Evolutionary conservation across 2,329 filamentous ascomycete genomes (phyloP), one percentile per base, ranked within the genome.

Genomic region (Neurospora sp.): DNA sequence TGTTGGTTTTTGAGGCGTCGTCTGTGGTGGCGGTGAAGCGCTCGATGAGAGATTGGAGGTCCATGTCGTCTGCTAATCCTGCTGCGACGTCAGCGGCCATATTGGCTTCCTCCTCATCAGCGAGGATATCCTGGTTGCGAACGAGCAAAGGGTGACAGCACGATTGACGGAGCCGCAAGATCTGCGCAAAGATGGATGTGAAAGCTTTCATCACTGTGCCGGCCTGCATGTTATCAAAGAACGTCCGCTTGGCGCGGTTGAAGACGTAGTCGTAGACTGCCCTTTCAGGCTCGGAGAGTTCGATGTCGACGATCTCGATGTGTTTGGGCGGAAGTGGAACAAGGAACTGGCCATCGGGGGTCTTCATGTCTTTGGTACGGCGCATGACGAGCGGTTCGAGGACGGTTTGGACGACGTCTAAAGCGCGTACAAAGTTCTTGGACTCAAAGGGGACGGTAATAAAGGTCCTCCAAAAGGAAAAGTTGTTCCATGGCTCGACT

Each of bases 381-480:
- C 96, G 88, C 79, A 99, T 89, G 9, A 99, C 96, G n/a, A 99
- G 82, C 8, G 96, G 96, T 78, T 99, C 96, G 5, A 99, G 82
- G 0, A 99, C 95, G 0, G 95, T 99, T 78, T 99, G 96, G 1
- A 99, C 96, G 1, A 99, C 96, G 77, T 98, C 96, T 8, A 99
- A 84, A 0, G 96, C 96, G 4, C 94, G 90, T 74, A 97, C 89
- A 77, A 97, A 97, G 73, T 99, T 92, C 74, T 96, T 96, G 0
- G 93, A 95, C 79, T 99, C 96, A 73, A 99, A 99, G 0, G 96
- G 96, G 1, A 97, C 90, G 0, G 96, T 99, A 77, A 99, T 98
- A 78, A 99, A 99, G 0, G 96, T 98, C 78, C 94, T 94, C 96
- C 96, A 99, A 81, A 97, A 99, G 0, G 94, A 97, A 79, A 99